Percentiles rank a stretch among this genome's conserved stretches.
Evolutionary conservation across 2,329 filamentous ascomycete species (phyloP).

Genomic region (Dothideomycetes sp.): DNA sequence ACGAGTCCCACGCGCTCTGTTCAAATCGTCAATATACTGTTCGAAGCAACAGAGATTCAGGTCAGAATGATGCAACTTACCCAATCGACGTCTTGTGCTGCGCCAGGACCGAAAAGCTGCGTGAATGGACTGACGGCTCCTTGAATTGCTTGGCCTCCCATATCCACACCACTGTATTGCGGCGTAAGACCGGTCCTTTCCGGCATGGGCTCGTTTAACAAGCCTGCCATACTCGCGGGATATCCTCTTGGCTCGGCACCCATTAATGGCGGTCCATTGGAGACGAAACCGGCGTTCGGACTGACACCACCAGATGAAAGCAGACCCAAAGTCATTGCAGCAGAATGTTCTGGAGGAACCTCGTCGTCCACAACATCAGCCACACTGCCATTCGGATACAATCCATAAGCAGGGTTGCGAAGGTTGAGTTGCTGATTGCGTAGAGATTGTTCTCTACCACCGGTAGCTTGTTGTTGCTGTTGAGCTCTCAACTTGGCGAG

Average conservation of each 20-base stretch:
- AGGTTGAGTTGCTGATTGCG: slow-evolving; percentile 3
- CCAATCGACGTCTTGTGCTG: slow-evolving; percentile 33
- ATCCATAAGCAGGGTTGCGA: slow-evolving; percentile 18
- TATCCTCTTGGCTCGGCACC: slow-evolving; percentile 19
- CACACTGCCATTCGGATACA: slow-evolving; percentile 25
- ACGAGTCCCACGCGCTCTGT: slow-evolving; percentile 60
- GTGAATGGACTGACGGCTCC: slow-evolving; percentile 26
- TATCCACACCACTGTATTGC: slow-evolving; percentile 24
- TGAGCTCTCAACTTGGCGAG: slow-evolving; percentile 62
- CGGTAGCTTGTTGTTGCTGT: slow-evolving; percentile 18
- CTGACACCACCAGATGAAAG: slow-evolving; percentile 54
- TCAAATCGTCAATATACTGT: too few relatives aligned
- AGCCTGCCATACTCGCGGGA: slow-evolving; percentile 26
- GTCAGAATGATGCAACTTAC: slow-evolving; percentile 35
- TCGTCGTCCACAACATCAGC: slow-evolving; percentile 43
- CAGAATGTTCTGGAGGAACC: slow-evolving; percentile 50
- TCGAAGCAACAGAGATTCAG: too few relatives aligned
- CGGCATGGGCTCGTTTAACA: slow-evolving; percentile 26
- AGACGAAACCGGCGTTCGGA: slow-evolving; percentile 30
- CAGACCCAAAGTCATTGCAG: slow-evolving; percentile 63
- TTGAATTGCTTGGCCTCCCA: slow-evolving; percentile 25
- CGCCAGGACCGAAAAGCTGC: slow-evolving; percentile 29
- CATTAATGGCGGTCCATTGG: slow-evolving; percentile 9
- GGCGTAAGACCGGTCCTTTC: slow-evolving; percentile 27
- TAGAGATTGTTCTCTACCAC: slow-evolving; percentile 10